These are phyloP conservation scores for Chlorella sp. DNA, from an alignment of 139 green algal species.

Conservation along the genomic window DNA sequence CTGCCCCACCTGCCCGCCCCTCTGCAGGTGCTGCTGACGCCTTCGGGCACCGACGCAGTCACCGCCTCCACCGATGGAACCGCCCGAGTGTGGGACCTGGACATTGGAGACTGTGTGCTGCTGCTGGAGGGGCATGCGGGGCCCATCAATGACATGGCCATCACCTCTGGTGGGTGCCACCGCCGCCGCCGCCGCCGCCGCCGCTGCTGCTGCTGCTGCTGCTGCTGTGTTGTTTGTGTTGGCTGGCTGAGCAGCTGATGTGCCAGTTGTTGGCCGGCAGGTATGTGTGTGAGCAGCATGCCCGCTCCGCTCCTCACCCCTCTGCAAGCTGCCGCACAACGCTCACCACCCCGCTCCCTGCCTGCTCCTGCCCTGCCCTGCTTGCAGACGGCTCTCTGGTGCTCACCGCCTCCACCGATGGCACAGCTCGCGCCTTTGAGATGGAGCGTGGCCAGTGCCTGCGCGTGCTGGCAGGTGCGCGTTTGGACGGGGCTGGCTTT, in stretches of 20 bases:
- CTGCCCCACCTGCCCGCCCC: no score
- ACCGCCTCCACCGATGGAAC: constrained; percentile 75
- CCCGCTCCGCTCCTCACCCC: no score
- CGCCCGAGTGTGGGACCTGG: constrained; percentile 84
- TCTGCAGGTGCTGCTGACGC: constrained; percentile 65
- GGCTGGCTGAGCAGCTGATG: no score
- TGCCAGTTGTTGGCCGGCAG: no score
- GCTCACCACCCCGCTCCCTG: no score
- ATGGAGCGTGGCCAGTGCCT: constrained; percentile 61
- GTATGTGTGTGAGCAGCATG: no score
- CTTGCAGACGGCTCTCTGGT: constrained; percentile 54
- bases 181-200: no score
- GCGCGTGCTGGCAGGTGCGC: constrained; percentile 41
- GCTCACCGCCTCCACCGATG: constrained; percentile 55
- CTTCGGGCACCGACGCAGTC: constrained; percentile 78
- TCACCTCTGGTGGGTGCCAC: constrained; percentile 21
- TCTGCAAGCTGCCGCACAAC: no score
- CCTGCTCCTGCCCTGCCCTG: no score
- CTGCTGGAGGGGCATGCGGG: constrained; percentile 60
- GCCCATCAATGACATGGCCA: constrained; percentile 47
- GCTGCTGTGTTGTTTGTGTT: no score
- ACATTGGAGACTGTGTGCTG: constrained; percentile 86
- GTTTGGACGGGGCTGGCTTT: no score
- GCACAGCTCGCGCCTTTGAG: constrained; percentile 60
- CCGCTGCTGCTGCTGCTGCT: no score